These are phyloP conservation scores for Termitomyces sp. DNA, from an alignment of 768 basidiomycete genomes.

Conservation along the genomic window DNA sequence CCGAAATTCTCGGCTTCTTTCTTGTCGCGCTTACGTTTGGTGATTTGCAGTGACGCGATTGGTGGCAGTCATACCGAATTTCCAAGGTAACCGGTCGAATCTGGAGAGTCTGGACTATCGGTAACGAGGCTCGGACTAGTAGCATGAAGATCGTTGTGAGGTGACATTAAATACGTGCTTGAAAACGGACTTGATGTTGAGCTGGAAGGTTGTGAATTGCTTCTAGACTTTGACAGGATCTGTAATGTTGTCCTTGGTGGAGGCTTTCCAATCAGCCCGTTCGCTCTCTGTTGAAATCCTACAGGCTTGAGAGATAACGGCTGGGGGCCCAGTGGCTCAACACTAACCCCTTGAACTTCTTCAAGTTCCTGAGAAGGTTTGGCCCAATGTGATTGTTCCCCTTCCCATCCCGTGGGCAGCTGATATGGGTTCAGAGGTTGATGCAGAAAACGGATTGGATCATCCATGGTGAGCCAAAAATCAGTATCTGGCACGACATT, in stretches of 20 bases:
- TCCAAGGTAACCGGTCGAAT: not conserved
- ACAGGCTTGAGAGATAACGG: not conserved
- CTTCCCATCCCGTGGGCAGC: not conserved
- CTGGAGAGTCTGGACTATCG: not conserved
- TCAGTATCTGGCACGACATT: too few species aligned
- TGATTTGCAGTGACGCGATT: not conserved
- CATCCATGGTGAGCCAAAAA: not conserved
- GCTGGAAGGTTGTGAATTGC: not conserved
- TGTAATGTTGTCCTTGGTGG: not conserved
- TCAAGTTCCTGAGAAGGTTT: too few species aligned
- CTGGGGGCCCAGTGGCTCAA: not conserved
- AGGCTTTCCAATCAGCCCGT: not conserved
- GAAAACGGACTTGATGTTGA: not conserved
- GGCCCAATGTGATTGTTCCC: not conserved
- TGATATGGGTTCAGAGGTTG: not conserved
- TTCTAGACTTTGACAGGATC: not conserved
- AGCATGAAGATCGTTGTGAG: not conserved
- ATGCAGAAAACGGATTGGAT: not conserved
- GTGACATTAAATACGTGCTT: not conserved
- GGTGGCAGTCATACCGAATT: not conserved
- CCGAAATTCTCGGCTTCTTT: not conserved
- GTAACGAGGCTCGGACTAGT: not conserved
- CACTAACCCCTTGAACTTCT: not conserved
- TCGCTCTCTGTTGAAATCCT: not conserved
- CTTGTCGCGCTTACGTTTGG: not conserved